Base-by-base conservation (phyloP, 2,329 filamentous ascomycete species). In the Fusarium robinianum region DNA sequence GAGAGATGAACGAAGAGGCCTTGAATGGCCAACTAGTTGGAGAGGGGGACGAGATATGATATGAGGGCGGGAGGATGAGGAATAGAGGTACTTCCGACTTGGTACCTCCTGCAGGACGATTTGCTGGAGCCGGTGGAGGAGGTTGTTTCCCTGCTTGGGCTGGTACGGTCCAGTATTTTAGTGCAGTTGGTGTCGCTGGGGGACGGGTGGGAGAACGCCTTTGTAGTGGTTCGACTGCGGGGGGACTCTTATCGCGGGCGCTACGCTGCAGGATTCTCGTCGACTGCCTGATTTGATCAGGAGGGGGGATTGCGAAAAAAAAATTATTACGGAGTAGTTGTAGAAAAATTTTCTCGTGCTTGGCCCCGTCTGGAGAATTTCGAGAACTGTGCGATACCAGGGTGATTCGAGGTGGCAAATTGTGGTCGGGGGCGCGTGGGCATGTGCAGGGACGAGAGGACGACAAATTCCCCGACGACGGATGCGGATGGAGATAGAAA, bases 371-470 rank as follows among this genome's bases (percentile, higher is more conserved):
- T 53, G 43, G 54, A 58, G 42, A 49, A 54, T 41, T 51, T 57
- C 58, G 38, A 57, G 51, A 58, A 56, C 45, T 56, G 58, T 58
- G 58, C 51, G 53, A 61, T 54, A 39, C 51, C 55, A 61, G 58
- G 58, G 58, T 58, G 40, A 48, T 43, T 48, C 33, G 44, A 46
- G 42, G 58, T 61, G 58, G 58, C 58, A 61, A 61, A 61, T 55
- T 61, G 36, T 49, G 43, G 45, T 49, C 45, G 41, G 46, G 47
- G 51, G 35, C 44, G 49, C 40, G 49, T 52, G 57, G 49, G 46
- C 57, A 53, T 60, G 58, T 61, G 58, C 58, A 56, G 51, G 49
- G 56, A 61, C 58, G 46, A 61, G 46, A 61, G 56, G 57, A 51
- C 32, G 27, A 53, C 34, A 54, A 54, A 61, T 58, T 60, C 47